A percentile compares a stretch with the other conserved stretches of the same genome.
Conservation (phyloP, 2,329 filamentous ascomycete genomes). For the Penicillium sp. region DNA sequence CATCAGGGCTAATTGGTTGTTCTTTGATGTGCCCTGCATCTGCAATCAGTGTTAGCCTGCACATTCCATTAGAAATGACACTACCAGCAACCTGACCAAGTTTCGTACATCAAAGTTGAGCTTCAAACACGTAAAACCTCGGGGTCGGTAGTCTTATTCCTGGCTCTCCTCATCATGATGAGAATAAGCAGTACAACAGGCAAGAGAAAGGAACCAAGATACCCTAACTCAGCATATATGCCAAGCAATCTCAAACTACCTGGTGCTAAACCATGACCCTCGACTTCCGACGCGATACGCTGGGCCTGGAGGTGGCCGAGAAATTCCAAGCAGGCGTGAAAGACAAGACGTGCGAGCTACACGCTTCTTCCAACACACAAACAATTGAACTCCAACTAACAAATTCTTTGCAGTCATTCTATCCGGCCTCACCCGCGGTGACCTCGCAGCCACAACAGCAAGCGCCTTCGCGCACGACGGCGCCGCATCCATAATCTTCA, state of each 20-base stretch:
- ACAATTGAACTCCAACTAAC: background rate
- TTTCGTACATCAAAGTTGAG: background rate
- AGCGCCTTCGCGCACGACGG: slow-evolving; percentile 31
- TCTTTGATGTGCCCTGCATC: background rate
- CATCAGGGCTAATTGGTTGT: slow-evolving; percentile 1
- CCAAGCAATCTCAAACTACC: background rate
- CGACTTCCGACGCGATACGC: slow-evolving; percentile 31
- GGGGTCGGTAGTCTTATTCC: background rate
- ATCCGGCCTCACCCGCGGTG: slow-evolving; percentile 27
- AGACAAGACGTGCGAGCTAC: slow-evolving; percentile 34
- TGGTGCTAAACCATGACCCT: slow-evolving; percentile 18
- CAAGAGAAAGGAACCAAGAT: background rate
- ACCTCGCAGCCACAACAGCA: slow-evolving; percentile 32
- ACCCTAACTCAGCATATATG: background rate
- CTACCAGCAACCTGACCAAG: background rate
- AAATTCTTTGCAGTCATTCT: slow-evolving; percentile 14
- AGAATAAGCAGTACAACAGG: slow-evolving; percentile 7
- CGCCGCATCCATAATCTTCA: slow-evolving; percentile 33
- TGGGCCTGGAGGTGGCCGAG: slow-evolving; percentile 34
- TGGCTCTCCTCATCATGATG: slow-evolving; percentile 25
- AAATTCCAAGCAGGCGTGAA: slow-evolving; percentile 34
- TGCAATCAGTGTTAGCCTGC: background rate
- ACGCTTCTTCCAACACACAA: background rate
- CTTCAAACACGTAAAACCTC: background rate
- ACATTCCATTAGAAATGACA: background rate